Conservation (phyloP, 2,329 filamentous ascomycete genomes). For the Knufia petricola region DNA sequence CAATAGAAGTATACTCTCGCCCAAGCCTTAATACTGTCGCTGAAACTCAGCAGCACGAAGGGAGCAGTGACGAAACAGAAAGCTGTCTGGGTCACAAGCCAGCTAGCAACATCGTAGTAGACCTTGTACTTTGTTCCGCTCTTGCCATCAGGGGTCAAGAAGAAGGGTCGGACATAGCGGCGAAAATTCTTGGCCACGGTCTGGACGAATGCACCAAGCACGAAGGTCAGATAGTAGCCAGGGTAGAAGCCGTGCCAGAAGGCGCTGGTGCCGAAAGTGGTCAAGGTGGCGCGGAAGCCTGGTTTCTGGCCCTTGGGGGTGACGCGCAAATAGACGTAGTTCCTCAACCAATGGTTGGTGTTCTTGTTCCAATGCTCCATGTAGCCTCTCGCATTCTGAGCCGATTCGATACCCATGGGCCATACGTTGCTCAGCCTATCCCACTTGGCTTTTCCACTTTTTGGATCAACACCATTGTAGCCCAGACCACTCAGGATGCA, state of each 20-base stretch:
- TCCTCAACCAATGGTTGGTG: conserved; percentile 91
- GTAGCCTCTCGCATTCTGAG: conserved; percentile 88
- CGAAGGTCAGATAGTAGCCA: conserved; percentile 85
- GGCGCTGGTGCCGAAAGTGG: conserved; percentile 87
- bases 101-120: conserved; percentile 76
- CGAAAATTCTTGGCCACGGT: conserved; percentile 90
- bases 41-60: conserved; percentile 71
- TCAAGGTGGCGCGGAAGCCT: conserved; percentile 86
- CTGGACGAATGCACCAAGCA: conserved; percentile 83
- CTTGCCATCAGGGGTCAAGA: conserved; percentile 67
- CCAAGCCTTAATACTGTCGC: conserved; percentile 67
- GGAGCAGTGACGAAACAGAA: conserved; percentile 77
- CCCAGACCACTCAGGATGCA: conserved; percentile 91
- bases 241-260: conserved; percentile 98
- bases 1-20: conserved; percentile 80
- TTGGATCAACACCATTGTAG: conserved; percentile 83
- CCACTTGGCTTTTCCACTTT: conserved; percentile 79
- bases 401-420: conserved; percentile 73
- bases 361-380: conserved; percentile 97
- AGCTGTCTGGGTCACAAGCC: conserved; percentile 65
- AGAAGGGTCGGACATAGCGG: conserved; percentile 82
- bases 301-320: conserved; percentile 94
- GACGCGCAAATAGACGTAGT: conserved; percentile 91
- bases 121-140: conserved; percentile 61
- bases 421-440: conserved; percentile 83